phyloP scores from a whole-genome alignment of 371 early-diverging fungal genomes.

The Vairimorpha necatrix region DNA sequence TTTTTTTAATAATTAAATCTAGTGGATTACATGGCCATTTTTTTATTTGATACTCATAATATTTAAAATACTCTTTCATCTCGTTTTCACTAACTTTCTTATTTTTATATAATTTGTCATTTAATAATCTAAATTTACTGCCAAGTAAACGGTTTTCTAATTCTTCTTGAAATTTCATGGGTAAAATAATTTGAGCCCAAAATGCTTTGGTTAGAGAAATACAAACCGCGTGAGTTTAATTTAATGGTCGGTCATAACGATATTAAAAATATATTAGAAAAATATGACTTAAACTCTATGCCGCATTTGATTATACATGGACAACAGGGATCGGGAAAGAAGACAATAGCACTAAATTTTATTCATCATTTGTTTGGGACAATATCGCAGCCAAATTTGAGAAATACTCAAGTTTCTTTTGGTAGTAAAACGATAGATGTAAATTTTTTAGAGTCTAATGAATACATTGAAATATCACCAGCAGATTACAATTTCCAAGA shows the following conservation, averaged over 20 bases:
- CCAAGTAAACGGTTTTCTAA: slow-evolving; percentile 57
- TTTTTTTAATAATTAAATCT: slow-evolving; percentile 72
- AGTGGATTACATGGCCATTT: slow-evolving; percentile 93
- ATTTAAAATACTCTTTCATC: slow-evolving; percentile 75
- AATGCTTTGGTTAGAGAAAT: slow-evolving; percentile 89
- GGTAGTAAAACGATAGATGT: slow-evolving; percentile 76
- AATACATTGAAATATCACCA: slow-evolving; percentile 57
- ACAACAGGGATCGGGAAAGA: slow-evolving; percentile 88
- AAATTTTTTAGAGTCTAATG: slow-evolving; percentile 57
- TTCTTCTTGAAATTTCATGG: slow-evolving; percentile 48
- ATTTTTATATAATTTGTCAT: slow-evolving; percentile 64
- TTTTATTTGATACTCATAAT: slow-evolving; percentile 82
- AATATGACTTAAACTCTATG: slow-evolving; percentile 69
- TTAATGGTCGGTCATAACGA: slow-evolving; percentile 75
- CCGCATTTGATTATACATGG: slow-evolving; percentile 94
- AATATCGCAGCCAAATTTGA: slow-evolving; percentile 64
- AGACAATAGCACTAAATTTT: slow-evolving; percentile 78
- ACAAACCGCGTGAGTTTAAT: slow-evolving; percentile 77
- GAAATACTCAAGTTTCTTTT: slow-evolving; percentile 85
- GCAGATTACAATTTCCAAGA: slow-evolving; percentile 83
- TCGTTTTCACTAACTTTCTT: slow-evolving; percentile 50
- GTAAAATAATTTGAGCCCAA: background rate
- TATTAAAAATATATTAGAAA: slow-evolving; percentile 70
- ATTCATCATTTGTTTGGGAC: slow-evolving; percentile 66
- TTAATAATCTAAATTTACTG: slow-evolving; percentile 64